Conservation (phyloP, 2,329 filamentous ascomycete species). For the Alternaria metachromatica region DNA sequence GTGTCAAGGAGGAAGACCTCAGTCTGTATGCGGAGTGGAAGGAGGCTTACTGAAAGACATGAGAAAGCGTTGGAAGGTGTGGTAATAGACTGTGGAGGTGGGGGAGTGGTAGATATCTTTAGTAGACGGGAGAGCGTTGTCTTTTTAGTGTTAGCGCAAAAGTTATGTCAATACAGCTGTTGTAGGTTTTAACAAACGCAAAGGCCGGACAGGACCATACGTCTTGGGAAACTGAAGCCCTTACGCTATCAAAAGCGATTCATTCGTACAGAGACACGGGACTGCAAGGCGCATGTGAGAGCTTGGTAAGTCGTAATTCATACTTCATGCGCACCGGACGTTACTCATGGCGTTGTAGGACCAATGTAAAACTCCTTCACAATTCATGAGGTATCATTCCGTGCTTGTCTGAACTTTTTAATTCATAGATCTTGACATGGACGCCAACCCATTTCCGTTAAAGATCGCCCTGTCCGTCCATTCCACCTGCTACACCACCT, state of each 20-base stretch:
- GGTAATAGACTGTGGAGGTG: not conserved
- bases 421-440: constrained; percentile 52
- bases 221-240: not conserved
- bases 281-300: not conserved
- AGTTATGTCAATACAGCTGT: not conserved
- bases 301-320: not conserved
- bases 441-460: constrained; percentile 49
- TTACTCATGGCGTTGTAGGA: not conserved
- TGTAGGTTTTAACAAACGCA: not conserved
- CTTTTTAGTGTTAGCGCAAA: constrained; percentile 4
- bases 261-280: not conserved
- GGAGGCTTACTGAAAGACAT: constrained; percentile 1
- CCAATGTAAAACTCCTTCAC: constrained; percentile 14
- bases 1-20: constrained; percentile 56
- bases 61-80: not conserved
- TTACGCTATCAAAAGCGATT: not conserved
- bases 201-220: not conserved
- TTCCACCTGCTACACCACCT: constrained; percentile 41
- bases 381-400: constrained; percentile 21
- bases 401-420: constrained; percentile 48
- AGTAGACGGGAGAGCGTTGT: not conserved
- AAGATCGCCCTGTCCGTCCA: constrained; percentile 46
- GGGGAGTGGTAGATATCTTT: not conserved
- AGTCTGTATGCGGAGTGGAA: constrained; percentile 52
- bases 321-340: not conserved